A percentile compares a stretch with the other conserved stretches of the same genome.
Evolutionary conservation across 2,329 filamentous ascomycete genomes (phyloP).

Genomic region (Paracoccidioides lutzii): DNA sequence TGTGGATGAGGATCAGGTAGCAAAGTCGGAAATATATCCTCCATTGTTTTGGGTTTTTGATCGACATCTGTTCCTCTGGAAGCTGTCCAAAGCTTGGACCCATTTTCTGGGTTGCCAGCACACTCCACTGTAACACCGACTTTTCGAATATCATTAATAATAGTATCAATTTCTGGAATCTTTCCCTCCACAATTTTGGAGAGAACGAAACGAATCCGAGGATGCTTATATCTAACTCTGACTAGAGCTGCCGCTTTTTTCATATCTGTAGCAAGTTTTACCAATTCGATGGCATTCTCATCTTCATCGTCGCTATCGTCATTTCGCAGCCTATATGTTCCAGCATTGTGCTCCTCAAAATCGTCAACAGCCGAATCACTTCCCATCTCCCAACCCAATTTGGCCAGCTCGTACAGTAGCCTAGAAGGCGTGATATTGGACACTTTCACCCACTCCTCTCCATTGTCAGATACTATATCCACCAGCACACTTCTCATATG

Average conservation of each 20-base stretch:
- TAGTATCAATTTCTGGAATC: conserved; percentile 41
- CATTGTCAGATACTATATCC: conserved; percentile 52
- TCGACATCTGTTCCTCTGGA: conserved; percentile 2
- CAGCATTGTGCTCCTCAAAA: conserved; percentile 20
- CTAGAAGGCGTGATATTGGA: conserved; percentile 52
- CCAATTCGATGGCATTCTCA: conserved; percentile 44
- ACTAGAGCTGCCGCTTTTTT: conserved; percentile 44
- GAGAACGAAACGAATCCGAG: conserved; percentile 47
- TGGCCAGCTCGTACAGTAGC: conserved; percentile 55
- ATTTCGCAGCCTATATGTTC: conserved; percentile 22
- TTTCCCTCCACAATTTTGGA: conserved; percentile 43
- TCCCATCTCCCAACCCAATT: conserved; percentile 48
- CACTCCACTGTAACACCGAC: conserved; percentile 35
- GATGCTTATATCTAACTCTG: conserved; percentile 47
- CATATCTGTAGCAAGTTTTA: conserved; percentile 48
- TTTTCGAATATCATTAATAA: conserved; percentile 43
- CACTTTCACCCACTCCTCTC: conserved; percentile 55
- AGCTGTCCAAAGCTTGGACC: not conserved
- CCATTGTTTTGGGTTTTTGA: not conserved
- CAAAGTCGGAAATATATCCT: conserved; percentile 20
- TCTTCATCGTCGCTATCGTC: conserved; percentile 33
- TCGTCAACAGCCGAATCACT: conserved; percentile 36
- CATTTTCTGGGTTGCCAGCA: conserved; percentile 10
- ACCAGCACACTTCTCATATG: conserved; percentile 43
- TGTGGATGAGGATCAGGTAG: conserved; percentile 29